Evolutionary conservation across 1,139 yeast genomes (phyloP).

Genomic region (Diutina scorzettiae): DNA sequence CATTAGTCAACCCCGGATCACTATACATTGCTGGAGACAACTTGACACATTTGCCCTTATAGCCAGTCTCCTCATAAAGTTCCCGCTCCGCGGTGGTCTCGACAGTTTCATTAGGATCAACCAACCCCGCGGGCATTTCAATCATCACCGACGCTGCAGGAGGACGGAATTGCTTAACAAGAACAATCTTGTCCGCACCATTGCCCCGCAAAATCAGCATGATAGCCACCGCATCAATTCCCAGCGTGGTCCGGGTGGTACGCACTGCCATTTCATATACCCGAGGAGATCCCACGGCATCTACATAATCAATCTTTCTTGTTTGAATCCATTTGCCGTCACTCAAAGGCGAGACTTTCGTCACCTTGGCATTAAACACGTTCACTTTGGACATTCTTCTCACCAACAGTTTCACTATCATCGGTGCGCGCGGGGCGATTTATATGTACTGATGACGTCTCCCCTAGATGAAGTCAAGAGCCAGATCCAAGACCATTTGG

Average conservation of each 20-base stretch:
- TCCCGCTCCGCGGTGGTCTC: slow-evolving; percentile 81
- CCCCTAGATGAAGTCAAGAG: slow-evolving; percentile 25
- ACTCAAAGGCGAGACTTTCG: slow-evolving; percentile 17
- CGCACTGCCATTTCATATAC: slow-evolving; percentile 92
- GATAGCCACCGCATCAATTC: slow-evolving; percentile 83
- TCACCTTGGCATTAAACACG: slow-evolving; percentile 19
- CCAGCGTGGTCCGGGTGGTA: slow-evolving; percentile 56
- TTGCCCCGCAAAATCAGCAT: slow-evolving; percentile 51
- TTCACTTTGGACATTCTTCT: background rate
- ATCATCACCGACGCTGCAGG: slow-evolving; percentile 81
- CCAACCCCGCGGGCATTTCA: slow-evolving; percentile 90
- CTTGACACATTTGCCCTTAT: slow-evolving; percentile 46
- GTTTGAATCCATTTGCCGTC: slow-evolving; percentile 37
- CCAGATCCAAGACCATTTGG: slow-evolving; percentile 57
- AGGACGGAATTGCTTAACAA: slow-evolving; percentile 86
- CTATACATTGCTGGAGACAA: slow-evolving; percentile 39
- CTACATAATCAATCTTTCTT: slow-evolving; percentile 51
- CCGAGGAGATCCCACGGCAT: slow-evolving; percentile 52
- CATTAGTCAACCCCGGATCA: slow-evolving; percentile 93
- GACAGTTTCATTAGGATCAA: slow-evolving; percentile 73
- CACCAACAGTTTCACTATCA: background rate
- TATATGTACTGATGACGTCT: slow-evolving; percentile 5
- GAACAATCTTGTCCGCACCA: slow-evolving; percentile 18
- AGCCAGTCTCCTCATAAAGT: slow-evolving; percentile 86
- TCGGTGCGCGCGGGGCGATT: too few species aligned